Evolutionary conservation across 805 yeast species (phyloP).

Genomic region (Jamesozyma lodderae): DNA sequence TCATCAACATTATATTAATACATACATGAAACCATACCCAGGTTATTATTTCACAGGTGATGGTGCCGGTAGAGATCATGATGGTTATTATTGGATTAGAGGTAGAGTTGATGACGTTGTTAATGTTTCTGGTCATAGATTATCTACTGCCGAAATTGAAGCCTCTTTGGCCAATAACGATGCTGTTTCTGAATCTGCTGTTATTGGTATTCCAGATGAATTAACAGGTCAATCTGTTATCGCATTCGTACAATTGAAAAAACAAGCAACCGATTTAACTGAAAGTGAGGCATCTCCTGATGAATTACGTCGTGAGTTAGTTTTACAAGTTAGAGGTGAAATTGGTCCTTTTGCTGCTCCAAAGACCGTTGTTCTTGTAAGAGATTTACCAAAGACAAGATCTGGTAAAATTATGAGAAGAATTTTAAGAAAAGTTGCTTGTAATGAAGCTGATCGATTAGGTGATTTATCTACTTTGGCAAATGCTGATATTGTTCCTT

Average conservation of each 20-base stretch:
- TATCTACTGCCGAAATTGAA: conserved; percentile 97
- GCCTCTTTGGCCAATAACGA: conserved; percentile 75
- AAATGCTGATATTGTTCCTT: conserved; percentile 75
- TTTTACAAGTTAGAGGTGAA: conserved; percentile 65
- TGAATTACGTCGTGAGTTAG: conserved; percentile 48
- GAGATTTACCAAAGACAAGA: conserved; percentile 95
- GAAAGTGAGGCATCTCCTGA: conserved; percentile 28
- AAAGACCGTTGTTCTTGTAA: conserved; percentile 67
- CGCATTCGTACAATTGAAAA: conserved; percentile 82
- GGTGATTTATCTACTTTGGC: conserved; percentile 89
- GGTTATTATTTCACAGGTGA: conserved; percentile 96
- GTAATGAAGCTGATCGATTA: conserved; percentile 85
- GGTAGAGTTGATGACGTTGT: conserved; percentile 99
- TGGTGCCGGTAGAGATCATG: conserved; percentile 95
- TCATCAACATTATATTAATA: conserved; percentile 78
- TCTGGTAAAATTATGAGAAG: conserved; percentile 99
- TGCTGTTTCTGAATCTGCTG: conserved; percentile 90
- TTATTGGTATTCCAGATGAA: conserved; percentile 89
- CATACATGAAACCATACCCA: conserved; percentile 87
- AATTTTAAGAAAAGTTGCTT: conserved; percentile 82
- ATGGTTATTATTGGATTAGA: conserved; percentile 95
- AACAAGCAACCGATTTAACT: conserved; percentile 15
- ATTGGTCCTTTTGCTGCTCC: conserved; percentile 84
- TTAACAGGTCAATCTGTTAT: conserved; percentile 96
- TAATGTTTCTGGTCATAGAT: conserved; percentile 93